Percentiles rank a stretch among this genome's conserved stretches.
Conservation (phyloP, 805 yeast genomes). For the Martiniozyma abietophila region DNA sequence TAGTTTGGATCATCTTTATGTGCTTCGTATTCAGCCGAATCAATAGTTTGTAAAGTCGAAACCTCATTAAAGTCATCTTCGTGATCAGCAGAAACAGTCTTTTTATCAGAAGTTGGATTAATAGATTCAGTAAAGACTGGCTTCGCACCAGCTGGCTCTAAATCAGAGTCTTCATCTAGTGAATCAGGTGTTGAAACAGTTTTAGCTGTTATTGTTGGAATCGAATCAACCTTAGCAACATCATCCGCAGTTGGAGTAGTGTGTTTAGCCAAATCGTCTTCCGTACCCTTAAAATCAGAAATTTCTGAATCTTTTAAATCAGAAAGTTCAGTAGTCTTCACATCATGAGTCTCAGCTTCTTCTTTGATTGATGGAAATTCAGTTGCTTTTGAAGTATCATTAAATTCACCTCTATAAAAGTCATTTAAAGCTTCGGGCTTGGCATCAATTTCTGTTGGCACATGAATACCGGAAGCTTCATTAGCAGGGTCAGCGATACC, state of each 20-base stretch:
- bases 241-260: conserved; percentile 2
- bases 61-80: conserved; percentile 25
- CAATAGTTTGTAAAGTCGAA: conserved; percentile 38
- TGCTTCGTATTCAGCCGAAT: conserved; percentile 36
- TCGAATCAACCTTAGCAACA: conserved; percentile 8
- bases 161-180: conserved; percentile 17
- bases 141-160: conserved; percentile 15
- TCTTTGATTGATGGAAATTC: not conserved
- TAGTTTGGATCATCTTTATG: conserved; percentile 42
- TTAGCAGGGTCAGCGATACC: conserved; percentile 7
- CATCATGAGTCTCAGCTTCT: not conserved
- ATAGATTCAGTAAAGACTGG: conserved; percentile 26
- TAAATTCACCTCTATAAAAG: conserved; percentile 14
- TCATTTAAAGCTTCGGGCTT: not conserved
- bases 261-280: conserved; percentile 1
- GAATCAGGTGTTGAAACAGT: conserved; percentile 1
- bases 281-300: not conserved
- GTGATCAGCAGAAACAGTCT: conserved; percentile 4
- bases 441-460: conserved; percentile 6
- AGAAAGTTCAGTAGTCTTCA: conserved; percentile 6
- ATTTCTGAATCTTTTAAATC: not conserved
- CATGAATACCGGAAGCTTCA: conserved; percentile 10
- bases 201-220: no score
- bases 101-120: conserved; percentile 8
- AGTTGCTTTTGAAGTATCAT: not conserved